These are phyloP conservation scores for Alternaria sp. DNA, from an alignment of 2,329 filamentous ascomycete genomes.

Conservation along the genomic window DNA sequence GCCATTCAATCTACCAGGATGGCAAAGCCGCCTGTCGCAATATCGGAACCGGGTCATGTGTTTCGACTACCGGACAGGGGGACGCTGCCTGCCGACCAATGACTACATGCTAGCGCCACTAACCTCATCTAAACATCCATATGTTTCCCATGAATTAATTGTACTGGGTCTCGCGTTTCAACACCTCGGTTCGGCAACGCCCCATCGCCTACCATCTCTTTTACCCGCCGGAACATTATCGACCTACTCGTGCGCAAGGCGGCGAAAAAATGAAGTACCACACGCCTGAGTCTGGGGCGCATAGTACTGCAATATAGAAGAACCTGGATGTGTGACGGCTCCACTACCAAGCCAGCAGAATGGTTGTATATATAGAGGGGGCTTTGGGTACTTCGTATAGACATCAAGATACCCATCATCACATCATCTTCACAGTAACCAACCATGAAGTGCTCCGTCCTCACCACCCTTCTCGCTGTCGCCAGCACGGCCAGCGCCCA, in stretches of 20 bases:
- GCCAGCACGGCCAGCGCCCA: slow-evolving; percentile 36
- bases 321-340: neutral
- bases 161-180: slow-evolving; percentile 15
- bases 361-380: slow-evolving; percentile 12
- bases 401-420: neutral
- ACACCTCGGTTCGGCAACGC: slow-evolving; percentile 10
- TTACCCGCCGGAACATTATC: slow-evolving; percentile 29
- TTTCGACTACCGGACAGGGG: slow-evolving; percentile 19
- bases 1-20: slow-evolving; percentile 4
- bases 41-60: slow-evolving; percentile 22
- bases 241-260: neutral
- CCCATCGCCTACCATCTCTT: slow-evolving; percentile 10
- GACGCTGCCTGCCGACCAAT: slow-evolving; percentile 10
- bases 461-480: slow-evolving; percentile 24
- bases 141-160: slow-evolving; percentile 22
- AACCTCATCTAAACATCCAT: slow-evolving; percentile 18
- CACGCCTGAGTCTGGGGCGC: neutral
- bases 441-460: slow-evolving; percentile 36
- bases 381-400: neutral
- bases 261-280: slow-evolving; percentile 10
- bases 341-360: neutral
- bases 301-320: slow-evolving; percentile 6
- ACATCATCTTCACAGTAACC: neutral
- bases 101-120: neutral
- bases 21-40: slow-evolving; percentile 5